Evolutionary conservation across 2,329 filamentous ascomycete species (phyloP).

Genomic region (Decorospora gaudefroyi): DNA sequence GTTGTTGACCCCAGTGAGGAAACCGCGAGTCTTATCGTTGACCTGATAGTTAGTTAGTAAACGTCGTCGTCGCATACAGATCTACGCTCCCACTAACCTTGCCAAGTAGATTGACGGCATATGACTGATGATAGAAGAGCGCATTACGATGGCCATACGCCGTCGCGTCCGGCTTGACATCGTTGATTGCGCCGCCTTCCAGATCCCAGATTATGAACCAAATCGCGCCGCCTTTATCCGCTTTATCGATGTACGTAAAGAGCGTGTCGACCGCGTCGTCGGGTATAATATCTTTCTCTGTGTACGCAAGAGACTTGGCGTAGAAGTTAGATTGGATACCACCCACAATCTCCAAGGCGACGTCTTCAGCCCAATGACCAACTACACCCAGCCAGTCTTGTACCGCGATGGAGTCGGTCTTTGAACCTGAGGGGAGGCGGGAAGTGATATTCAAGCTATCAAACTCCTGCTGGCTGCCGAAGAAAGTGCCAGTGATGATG

Average conservation of each 20-base stretch:
- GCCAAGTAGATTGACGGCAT: slow-evolving; percentile 43
- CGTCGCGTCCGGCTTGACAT: slow-evolving; percentile 38
- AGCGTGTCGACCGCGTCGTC: slow-evolving; percentile 39
- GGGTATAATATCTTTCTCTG: slow-evolving; percentile 37
- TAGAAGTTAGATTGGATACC: slow-evolving; percentile 43
- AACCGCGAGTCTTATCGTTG: slow-evolving; percentile 45
- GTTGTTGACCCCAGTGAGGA: slow-evolving; percentile 51
- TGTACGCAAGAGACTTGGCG: slow-evolving; percentile 44
- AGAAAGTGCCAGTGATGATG: slow-evolving; percentile 43
- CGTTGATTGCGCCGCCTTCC: slow-evolving; percentile 41
- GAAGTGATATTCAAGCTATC: slow-evolving; percentile 40
- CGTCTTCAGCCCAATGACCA: slow-evolving; percentile 41
- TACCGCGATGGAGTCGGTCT: slow-evolving; percentile 30
- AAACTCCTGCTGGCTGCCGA: slow-evolving; percentile 40
- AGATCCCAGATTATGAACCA: slow-evolving; percentile 47
- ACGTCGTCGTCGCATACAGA: neutral
- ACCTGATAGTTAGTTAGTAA: slow-evolving; percentile 9
- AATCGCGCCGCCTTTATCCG: slow-evolving; percentile 39
- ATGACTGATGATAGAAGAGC: slow-evolving; percentile 46
- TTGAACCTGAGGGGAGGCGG: slow-evolving; percentile 27
- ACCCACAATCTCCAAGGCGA: slow-evolving; percentile 37
- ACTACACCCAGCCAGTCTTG: slow-evolving; percentile 44
- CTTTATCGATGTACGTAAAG: slow-evolving; percentile 38
- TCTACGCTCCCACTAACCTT: slow-evolving; percentile 2
- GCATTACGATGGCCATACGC: slow-evolving; percentile 43